These are phyloP conservation scores for Thelephora aurantiotincta DNA, from an alignment of 768 basidiomycete species.

Conservation along the genomic window DNA sequence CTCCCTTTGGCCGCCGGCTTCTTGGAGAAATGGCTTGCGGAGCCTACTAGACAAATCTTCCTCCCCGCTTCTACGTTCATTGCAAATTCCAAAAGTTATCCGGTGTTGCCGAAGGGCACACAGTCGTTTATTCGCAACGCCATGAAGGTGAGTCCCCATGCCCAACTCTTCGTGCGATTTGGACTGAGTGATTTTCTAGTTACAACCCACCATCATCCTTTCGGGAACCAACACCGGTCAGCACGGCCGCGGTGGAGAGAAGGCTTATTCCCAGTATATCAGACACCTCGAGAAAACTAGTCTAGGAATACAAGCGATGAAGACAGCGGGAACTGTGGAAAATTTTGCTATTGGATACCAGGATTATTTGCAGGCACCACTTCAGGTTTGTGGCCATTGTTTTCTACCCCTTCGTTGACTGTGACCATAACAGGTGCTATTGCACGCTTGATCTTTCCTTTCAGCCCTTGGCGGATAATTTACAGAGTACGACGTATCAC, in stretches of 20 bases:
- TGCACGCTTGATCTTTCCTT: conserved; percentile 1
- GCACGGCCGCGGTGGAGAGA: conserved; percentile 73
- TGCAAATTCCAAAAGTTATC: conserved; percentile 91
- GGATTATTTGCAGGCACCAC: conserved; percentile 88
- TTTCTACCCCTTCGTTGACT: not conserved
- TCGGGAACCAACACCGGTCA: conserved; percentile 46
- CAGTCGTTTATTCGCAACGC: conserved; percentile 84
- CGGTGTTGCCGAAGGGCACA: conserved; percentile 86
- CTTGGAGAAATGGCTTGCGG: conserved; percentile 81
- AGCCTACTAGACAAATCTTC: conserved; percentile 81
- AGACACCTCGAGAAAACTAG: conserved; percentile 74
- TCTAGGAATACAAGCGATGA: conserved; percentile 44
- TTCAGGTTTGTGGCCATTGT: conserved; percentile 45
- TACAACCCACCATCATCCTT: conserved; percentile 75
- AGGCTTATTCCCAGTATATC: conserved; percentile 84
- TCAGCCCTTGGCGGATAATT: conserved; percentile 93
- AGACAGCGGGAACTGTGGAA: conserved; percentile 65
- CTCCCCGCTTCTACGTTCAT: conserved; percentile 87
- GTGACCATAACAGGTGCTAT: not conserved
- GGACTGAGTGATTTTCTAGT: conserved; percentile 29
- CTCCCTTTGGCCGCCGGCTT: conserved; percentile 67
- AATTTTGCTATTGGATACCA: conserved; percentile 87
- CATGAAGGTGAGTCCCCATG: conserved; percentile 51
- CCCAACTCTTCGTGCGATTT: not conserved
- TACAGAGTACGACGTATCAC: conserved; percentile 92